Evolutionary conservation across 177 flowering plant species (phyloP).

Genomic region (Vitis hybrid): DNA sequence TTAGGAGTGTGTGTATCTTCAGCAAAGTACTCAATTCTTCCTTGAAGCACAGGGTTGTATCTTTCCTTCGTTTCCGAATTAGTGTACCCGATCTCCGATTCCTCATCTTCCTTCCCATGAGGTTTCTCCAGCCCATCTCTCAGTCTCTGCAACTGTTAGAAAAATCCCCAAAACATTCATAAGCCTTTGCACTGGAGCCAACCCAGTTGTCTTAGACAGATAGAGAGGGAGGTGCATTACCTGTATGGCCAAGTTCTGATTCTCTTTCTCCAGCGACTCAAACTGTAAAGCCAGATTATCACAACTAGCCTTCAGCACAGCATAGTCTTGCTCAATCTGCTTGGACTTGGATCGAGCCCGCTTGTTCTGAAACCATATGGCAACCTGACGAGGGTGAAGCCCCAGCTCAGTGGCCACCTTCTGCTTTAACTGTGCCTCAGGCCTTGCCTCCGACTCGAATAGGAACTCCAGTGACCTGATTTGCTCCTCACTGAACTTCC

Average conservation of each 20-base stretch:
- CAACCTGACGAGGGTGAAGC: slow-evolving; percentile 73
- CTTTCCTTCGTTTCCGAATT: background rate
- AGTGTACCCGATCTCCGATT: background rate
- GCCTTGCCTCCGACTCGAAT: slow-evolving; percentile 59
- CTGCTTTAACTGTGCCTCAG: slow-evolving; percentile 60
- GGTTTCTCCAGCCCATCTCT: background rate
- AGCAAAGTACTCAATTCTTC: background rate
- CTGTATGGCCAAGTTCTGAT: slow-evolving; percentile 24
- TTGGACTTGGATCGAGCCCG: slow-evolving; percentile 80
- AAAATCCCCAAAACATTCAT: background rate
- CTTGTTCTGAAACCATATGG: slow-evolving; percentile 71
- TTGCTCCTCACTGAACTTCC: slow-evolving; percentile 74
- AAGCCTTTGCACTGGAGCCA: background rate
- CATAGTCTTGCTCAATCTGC: slow-evolving; percentile 22
- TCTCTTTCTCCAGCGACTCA: slow-evolving; percentile 21
- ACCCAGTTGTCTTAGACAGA: background rate
- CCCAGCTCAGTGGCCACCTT: slow-evolving; percentile 63
- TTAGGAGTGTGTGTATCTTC: slow-evolving; percentile 1
- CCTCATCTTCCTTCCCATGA: background rate
- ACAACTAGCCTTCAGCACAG: slow-evolving; percentile 20
- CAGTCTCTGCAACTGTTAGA: slow-evolving; percentile 10
- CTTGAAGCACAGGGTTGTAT: background rate
- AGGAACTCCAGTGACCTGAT: slow-evolving; percentile 58
- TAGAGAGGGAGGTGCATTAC: slow-evolving; percentile 13
- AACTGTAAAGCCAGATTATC: slow-evolving; percentile 23